These are phyloP conservation scores for Arabidopsis thaliana DNA, from an alignment of 345 rosid species.

Conservation along the genomic window TAIR10.1 NC_003074.8:22381001-22381500, in stretches of 20 bases:
- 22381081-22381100: conserved; percentile 31
- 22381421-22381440: background rate
- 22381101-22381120: conserved; percentile 36
- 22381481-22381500: background rate
- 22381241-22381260: conserved; percentile 40
- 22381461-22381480: conserved; percentile 27
- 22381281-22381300: conserved; percentile 34
- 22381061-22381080: conserved; percentile 27
- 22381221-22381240: conserved; percentile 5
- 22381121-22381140: conserved; percentile 23
- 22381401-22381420: background rate
- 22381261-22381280: conserved; percentile 22
- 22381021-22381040: background rate
- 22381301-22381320: conserved; percentile 13
- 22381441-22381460: background rate
- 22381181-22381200: conserved; percentile 32
- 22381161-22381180: conserved; percentile 16
- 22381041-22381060: background rate
- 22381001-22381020: no score
- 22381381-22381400: background rate
- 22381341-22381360: background rate
- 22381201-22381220: conserved; percentile 23
- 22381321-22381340: background rate
- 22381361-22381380: conserved; percentile 3
- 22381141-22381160: conserved; percentile 10